Conservation (phyloP, 352 stramenopile genomes). For the Hyaloperonospora arabidopsidis region DNA sequence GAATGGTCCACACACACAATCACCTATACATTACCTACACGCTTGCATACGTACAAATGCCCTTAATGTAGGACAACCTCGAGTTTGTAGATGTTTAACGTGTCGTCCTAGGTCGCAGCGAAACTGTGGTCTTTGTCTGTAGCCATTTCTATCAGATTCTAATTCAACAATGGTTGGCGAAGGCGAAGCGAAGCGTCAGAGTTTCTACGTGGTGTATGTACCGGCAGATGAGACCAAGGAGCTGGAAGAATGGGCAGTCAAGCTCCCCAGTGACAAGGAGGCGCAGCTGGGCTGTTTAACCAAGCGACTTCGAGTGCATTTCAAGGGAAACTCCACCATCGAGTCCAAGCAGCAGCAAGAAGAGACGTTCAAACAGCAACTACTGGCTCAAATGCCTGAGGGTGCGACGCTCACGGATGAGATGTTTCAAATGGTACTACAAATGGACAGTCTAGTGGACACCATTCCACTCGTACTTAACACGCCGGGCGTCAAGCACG, state of each 20-base stretch:
- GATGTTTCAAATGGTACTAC: constrained; percentile 83
- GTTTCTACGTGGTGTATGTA: constrained; percentile 71
- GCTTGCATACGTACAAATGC: too few relatives aligned
- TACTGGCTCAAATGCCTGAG: constrained; percentile 62
- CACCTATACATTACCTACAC: too few relatives aligned
- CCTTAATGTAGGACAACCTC: too few relatives aligned
- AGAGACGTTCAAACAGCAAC: constrained; percentile 77
- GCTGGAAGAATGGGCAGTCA: constrained; percentile 71
- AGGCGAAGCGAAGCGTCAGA: constrained; percentile 35
- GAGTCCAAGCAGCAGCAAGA: constrained; percentile 43
- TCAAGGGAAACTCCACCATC: constrained; percentile 39
- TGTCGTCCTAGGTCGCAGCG: too few relatives aligned
- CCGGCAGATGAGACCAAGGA: constrained; percentile 41
- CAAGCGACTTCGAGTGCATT: constrained; percentile 70
- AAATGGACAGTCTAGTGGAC: constrained; percentile 85
- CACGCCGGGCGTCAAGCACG: constrained; percentile 50
- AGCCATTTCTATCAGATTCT: too few relatives aligned
- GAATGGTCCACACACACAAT: too few relatives aligned
- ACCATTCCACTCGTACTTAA: constrained; percentile 84
- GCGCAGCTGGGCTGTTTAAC: constrained; percentile 74
- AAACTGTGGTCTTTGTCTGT: too few relatives aligned
- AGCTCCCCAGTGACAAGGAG: constrained; percentile 66
- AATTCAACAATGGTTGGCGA: constrained; percentile 45
- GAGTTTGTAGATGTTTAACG: too few relatives aligned
- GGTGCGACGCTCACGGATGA: constrained; percentile 53